Evolutionary conservation across 257 asterid species (phyloP), one percentile per base, ranked within the genome.

Genomic region (Eucommia ulmoides): DNA sequence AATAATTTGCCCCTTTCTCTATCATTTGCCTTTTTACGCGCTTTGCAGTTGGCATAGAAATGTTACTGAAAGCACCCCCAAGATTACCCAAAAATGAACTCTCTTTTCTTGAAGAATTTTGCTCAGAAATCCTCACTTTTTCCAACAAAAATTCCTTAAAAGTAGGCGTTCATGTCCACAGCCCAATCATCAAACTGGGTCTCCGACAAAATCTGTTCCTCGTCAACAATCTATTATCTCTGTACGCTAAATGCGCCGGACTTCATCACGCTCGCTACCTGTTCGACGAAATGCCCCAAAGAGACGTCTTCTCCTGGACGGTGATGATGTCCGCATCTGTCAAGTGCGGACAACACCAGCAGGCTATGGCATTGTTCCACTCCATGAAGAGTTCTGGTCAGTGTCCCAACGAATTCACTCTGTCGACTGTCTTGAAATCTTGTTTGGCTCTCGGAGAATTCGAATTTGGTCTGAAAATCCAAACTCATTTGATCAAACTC

Each of bases 271-370:
- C 55, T 22, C 63, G 44, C 55, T 55, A 58, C 20, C 22, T 58
- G 5, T 58, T 58, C 19, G 63, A 58, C n/a, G 63, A 58, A 58
- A 58, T 58, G 55, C 63, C 63, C 8, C 20, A 49, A 11, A 23
- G 20, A 26, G 56, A 49, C 25, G 50, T 49, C 8, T 55, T 58
- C 11, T 49, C 63, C 24, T 57, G 63, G 63, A 48, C 63, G 1
- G 22, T 38, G 2, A 6, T 58, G 50, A 23, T 58, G 63, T 58
- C 63, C 41, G 42, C 63, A 7, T 58, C 33, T 15, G 55, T 41
- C 24, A 49, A 49, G 23, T 24, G 7, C 15, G 50, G 50, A 22
- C 3, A 52, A 41, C 41, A 49, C n/a, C 55, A 58, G 42, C 50
- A 49, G 20, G 55, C 63, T 14, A 41, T 58, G 17, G 50, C 23